Conservation (phyloP, 768 basidiomycete species). For the Aureoboletus auriporus region DNA sequence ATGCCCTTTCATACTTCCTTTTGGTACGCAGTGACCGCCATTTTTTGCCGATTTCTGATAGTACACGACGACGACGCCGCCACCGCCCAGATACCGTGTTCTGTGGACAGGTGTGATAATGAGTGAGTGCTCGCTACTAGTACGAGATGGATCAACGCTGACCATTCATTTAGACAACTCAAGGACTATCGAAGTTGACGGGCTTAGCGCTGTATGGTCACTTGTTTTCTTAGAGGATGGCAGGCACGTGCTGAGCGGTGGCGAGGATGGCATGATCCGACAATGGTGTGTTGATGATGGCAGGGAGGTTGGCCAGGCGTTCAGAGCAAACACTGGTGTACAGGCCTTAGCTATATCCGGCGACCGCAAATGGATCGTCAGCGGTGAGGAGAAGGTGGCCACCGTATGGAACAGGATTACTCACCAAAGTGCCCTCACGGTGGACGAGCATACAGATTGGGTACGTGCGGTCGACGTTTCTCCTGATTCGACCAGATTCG, state of each 20-base stretch:
- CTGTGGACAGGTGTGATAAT: not conserved
- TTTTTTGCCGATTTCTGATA: not conserved
- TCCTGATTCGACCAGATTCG: slow-evolving; percentile 8
- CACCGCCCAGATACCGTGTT: not conserved
- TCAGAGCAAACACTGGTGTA: not conserved
- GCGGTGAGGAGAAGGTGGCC: slow-evolving; percentile 1
- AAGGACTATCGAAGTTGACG: slow-evolving; percentile 1
- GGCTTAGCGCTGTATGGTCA: not conserved
- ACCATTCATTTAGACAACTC: not conserved
- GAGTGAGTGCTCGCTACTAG: not conserved
- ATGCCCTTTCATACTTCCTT: not conserved
- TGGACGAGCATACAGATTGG: slow-evolving; percentile 1
- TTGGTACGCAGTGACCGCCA: not conserved
- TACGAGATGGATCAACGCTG: not conserved
- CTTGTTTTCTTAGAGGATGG: slow-evolving; percentile 5
- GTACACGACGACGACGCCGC: not conserved
- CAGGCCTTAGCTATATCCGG: not conserved
- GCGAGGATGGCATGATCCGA: not conserved
- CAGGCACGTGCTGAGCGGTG: slow-evolving; percentile 2
- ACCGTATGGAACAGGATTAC: slow-evolving; percentile 2
- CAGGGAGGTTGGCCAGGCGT: slow-evolving; percentile 2
- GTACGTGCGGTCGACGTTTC: not conserved
- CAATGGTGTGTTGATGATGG: slow-evolving; percentile 7
- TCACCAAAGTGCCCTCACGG: not conserved
- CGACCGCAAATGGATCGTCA: slow-evolving; percentile 4